These are phyloP conservation scores for Syzygium grande DNA, from an alignment of 345 rosid species.

Conservation along the genomic window DNA sequence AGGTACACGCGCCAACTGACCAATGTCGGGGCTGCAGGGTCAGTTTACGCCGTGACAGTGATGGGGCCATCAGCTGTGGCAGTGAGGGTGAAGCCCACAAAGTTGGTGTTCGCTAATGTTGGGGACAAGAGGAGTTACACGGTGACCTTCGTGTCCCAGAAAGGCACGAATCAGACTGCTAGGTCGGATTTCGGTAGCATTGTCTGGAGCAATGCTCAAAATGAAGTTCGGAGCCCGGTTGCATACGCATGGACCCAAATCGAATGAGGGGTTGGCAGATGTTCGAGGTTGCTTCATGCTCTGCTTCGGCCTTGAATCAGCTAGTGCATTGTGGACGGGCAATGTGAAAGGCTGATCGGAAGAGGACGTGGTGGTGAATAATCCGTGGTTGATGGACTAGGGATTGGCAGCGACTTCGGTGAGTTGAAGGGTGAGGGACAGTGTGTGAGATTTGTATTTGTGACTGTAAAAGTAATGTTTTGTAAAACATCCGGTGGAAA, in stretches of 20 bases:
- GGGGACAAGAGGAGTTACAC: constrained; percentile 79
- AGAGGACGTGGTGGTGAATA: not conserved
- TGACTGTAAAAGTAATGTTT: not conserved
- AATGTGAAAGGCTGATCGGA: not conserved
- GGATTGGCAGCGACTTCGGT: not conserved
- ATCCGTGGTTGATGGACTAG: not conserved
- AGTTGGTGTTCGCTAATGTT: constrained; percentile 34
- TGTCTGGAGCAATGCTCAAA: constrained; percentile 48
- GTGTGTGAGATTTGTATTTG: not conserved
- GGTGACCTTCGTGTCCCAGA: constrained; percentile 59
- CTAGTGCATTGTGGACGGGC: not conserved
- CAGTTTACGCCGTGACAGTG: constrained; percentile 42
- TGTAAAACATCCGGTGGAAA: not conserved
- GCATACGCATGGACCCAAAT: constrained; percentile 58
- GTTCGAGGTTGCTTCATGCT: not conserved
- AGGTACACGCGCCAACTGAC: constrained; percentile 67
- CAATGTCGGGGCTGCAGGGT: constrained; percentile 62
- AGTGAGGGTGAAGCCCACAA: constrained; percentile 46
- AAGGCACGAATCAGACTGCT: constrained; percentile 13
- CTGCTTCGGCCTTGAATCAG: not conserved
- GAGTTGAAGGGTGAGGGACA: not conserved
- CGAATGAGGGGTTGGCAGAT: constrained; percentile 6
- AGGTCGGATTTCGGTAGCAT: constrained; percentile 57
- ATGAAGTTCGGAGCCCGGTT: constrained; percentile 74
- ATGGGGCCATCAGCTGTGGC: constrained; percentile 34